Percentiles rank a stretch among this genome's conserved stretches.
phyloP scores from a whole-genome alignment of 768 basidiomycete species.

The Tricholoma hemisulphureum region DNA sequence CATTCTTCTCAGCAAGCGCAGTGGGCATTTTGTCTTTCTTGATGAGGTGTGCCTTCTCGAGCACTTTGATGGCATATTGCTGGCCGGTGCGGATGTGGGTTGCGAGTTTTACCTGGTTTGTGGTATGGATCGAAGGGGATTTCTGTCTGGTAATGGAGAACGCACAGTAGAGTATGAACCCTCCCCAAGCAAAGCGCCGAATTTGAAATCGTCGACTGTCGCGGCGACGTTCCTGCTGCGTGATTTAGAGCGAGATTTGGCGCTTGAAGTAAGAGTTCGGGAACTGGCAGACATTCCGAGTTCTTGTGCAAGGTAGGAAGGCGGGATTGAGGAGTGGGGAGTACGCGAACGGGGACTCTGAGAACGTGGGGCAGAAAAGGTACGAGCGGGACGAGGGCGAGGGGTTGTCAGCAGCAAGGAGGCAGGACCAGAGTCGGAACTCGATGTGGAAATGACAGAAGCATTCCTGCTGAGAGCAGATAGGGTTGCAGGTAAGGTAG shows the following conservation, averaged over 20 bases:
- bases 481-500: conserved; percentile 25
- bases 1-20: conserved; percentile 77
- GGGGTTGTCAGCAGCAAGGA: conserved; percentile 41
- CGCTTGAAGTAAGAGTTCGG: conserved; percentile 7
- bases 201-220: conserved; percentile 65
- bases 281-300: conserved; percentile 35
- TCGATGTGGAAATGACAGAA: conserved; percentile 70
- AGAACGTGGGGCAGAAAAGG: conserved; percentile 65
- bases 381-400: conserved; percentile 55
- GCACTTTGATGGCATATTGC: conserved; percentile 73
- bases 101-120: conserved; percentile 55
- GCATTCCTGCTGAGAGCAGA: conserved; percentile 74
- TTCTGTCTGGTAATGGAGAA: conserved; percentile 9
- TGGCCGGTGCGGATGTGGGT: conserved; percentile 54
- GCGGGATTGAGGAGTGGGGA: conserved; percentile 39
- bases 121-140: conserved; percentile 1
- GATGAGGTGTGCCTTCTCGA: conserved; percentile 78
- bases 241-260: conserved; percentile 39
- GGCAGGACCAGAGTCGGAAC: conserved; percentile 49
- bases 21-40: conserved; percentile 73
- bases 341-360: conserved; percentile 48
- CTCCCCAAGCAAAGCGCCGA: conserved; percentile 73
- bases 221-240: conserved; percentile 45
- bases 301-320: conserved; percentile 59
- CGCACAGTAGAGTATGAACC: conserved; percentile 81